Conservation (phyloP, 164 flowering plant genomes). For the Macadamia integrifolia region DNA sequence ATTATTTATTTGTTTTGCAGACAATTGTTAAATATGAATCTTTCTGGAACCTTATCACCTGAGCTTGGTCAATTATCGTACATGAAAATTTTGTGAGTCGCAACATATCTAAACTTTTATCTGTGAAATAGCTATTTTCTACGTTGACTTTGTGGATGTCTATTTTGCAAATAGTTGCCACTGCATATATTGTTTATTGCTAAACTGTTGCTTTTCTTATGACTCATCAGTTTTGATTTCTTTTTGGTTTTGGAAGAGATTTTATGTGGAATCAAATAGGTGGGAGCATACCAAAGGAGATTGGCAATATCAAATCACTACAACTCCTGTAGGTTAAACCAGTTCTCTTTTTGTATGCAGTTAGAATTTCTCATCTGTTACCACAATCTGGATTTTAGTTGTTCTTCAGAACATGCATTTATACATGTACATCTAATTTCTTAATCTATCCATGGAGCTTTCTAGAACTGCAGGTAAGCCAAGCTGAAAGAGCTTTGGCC, state of each 20-base stretch:
- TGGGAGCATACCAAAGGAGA: conserved; percentile 88
- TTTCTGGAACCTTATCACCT: conserved; percentile 77
- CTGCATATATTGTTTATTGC: not conserved
- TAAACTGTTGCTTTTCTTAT: not conserved
- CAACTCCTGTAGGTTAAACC: conserved; percentile 65
- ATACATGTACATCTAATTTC: too few species aligned
- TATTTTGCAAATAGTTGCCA: not conserved
- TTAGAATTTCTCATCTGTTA: not conserved
- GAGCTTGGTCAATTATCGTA: conserved; percentile 59
- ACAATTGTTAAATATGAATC: conserved; percentile 49
- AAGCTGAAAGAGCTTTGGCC: too few species aligned
- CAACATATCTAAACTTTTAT: not conserved
- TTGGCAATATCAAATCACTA: conserved; percentile 65
- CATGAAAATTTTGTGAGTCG: conserved; percentile 67
- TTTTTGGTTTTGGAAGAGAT: conserved; percentile 41
- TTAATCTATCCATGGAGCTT: not conserved
- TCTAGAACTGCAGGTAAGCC: too few species aligned
- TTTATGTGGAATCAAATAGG: conserved; percentile 87
- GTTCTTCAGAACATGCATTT: not conserved
- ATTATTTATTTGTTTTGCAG: conserved; percentile 27
- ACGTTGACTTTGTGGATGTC: not conserved
- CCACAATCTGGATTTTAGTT: not conserved
- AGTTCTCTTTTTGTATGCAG: not conserved
- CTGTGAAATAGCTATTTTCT: too few species aligned
- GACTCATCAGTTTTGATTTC: conserved; percentile 1